Base-by-base conservation (phyloP, 306 rosid species). In the Quillaja saponaria region DNA sequence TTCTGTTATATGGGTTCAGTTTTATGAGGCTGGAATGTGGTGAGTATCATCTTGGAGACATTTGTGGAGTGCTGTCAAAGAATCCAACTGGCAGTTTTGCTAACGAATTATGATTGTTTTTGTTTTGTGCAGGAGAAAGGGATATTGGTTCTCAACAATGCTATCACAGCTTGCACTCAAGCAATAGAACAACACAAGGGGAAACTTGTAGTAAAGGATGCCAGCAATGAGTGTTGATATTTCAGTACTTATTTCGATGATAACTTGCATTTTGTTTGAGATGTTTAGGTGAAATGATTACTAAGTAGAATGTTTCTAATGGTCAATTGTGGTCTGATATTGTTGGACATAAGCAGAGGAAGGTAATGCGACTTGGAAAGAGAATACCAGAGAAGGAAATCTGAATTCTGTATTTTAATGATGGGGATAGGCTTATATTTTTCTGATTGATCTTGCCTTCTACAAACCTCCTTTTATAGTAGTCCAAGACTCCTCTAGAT, bases 111-210 rank as follows among this genome's bases (percentile, higher is more conserved):
- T 40, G 40, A 17, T 21, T n/a, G 9, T 64, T 51, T 46, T 51
- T 58, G 58, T 68, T 68, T 9, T 74, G 68, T 12, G 18, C 79
- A 92, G 96, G 99, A 89, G 75, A 95, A 92, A 83, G 96, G 99
- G 50, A 89, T 89, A 74, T 37, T 78, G 31, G 89, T 89, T 78
- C 94, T 92, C 28, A 74, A 34, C 21, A 75, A 83, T 15, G 99
- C 99, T 41, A 89, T 92, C 62, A 31, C 34, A 10, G 74, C 87
- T 37, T 92, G 99, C 81, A 78, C 85, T 1, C 80, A 83, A 66
- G 83, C 92, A 59, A 86, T 94, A 44, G 99, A 94, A 66, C 35
- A 78, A 55, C 87, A 89, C 72, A 89, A 89, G 82, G 96, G 99
- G 48, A 94, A 94, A 71, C 86, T 94, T 59, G 53, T 55, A 46